Evolutionary conservation across 495 filamentous ascomycete species (phyloP), one percentile per base, ranked within the genome.

Genomic region (Alectoria sarmentosa): DNA sequence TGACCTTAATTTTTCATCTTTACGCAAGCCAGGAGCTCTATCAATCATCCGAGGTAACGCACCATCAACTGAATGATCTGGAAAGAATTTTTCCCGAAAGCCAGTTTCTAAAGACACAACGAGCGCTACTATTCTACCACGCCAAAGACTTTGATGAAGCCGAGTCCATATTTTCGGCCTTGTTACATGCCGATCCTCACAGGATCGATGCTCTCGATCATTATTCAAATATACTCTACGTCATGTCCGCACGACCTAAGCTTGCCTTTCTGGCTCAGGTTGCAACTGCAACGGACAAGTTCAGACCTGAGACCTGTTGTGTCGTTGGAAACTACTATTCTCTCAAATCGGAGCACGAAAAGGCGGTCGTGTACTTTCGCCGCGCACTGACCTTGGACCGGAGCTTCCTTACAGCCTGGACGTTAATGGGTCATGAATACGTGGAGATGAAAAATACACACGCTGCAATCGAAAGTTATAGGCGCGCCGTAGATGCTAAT

Each of bases 381-480:
- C 89, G 95, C 23, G 95, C 95, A 0, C 78, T 99, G n/a, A 96
- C 90, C 3, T 81, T 99, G 1, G 95, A 99, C 73, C 88, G 92
- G 14, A 88, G 84, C 49, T 99, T 93, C 68, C 80, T 96, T 38
- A 93, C 90, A 7, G 95, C 95, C 19, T 99, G 95, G 95, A 99
- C 92, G 1, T 80, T 99, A 1, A 99, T 99, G 95, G 95, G 95
- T 13, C 95, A 98, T 73, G 95, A 99, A 72, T 99, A 97, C 73
- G 90, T 98, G 41, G 95, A 99, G 73, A 88, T 99, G 78, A 99
- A 98, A 70, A 99, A 99, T 70, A 99, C 95, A 0, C 95, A 99
- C 70, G 92, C 95, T 0, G 95, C 95, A 21, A 98, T 99, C 66
- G 95, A 99, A 73, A 92, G 89, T 14, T 99, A 99, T 70, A 88